phyloP scores from a whole-genome alignment of 495 filamentous ascomycete species.

The Trichocladium uniseriatum region DNA sequence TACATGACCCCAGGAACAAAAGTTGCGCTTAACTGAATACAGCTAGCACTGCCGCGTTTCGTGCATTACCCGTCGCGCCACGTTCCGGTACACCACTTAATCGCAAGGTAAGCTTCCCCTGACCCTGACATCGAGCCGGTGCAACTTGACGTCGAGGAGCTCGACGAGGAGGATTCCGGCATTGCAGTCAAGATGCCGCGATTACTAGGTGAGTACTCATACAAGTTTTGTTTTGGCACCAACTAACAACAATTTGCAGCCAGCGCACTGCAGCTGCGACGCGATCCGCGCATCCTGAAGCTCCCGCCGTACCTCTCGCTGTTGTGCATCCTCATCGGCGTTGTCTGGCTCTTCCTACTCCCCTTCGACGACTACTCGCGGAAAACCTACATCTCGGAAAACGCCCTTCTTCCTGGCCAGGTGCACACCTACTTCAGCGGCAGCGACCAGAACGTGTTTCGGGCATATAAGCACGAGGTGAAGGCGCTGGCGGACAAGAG shows the following conservation, averaged over 20 bases:
- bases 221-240: not conserved
- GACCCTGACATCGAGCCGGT: not conserved
- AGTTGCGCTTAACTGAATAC: not conserved
- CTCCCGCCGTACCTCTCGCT: conserved; percentile 75
- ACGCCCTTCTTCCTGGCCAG: conserved; percentile 89
- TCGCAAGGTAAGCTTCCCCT: conserved; percentile 7
- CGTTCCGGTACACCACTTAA: not conserved
- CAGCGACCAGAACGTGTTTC: conserved; percentile 89
- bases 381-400: conserved; percentile 92
- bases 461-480: conserved; percentile 83
- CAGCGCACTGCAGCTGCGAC: conserved; percentile 44
- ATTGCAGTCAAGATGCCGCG: conserved; percentile 34
- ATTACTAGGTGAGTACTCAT: conserved; percentile 19
- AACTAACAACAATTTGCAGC: conserved; percentile 26
- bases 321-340: conserved; percentile 77
- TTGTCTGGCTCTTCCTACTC: conserved; percentile 88
- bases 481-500: conserved; percentile 47
- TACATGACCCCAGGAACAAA: too few species aligned
- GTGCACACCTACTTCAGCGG: conserved; percentile 96
- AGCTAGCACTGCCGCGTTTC: conserved; percentile 12
- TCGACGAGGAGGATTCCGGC: not conserved
- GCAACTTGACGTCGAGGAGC: conserved; percentile 1
- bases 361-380: conserved; percentile 88
- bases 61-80: conserved; percentile 8
- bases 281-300: conserved; percentile 60